Evolutionary conservation across 129 eudicot genomes (phyloP).

Genomic region (Pulicaria dysenterica): DNA sequence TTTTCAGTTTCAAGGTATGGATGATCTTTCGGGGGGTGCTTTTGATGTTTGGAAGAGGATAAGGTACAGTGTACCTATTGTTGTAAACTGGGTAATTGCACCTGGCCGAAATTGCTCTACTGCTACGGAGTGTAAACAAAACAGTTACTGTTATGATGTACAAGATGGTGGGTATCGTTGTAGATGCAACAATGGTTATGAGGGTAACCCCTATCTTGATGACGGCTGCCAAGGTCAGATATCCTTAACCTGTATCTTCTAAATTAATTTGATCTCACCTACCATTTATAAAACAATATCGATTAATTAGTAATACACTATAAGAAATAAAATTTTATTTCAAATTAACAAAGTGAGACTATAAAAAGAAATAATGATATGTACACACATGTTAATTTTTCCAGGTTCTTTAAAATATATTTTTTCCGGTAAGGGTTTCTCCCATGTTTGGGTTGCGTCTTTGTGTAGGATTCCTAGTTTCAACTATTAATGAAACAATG

Average conservation of each 20-base stretch:
- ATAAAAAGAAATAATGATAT: no score
- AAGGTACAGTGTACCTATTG: conserved; percentile 21
- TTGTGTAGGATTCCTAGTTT: no score
- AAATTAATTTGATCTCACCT: background rate
- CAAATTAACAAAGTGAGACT: no score
- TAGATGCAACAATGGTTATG: conserved; percentile 34
- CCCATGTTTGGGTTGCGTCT: no score
- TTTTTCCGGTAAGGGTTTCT: no score
- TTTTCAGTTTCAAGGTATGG: conserved; percentile 24
- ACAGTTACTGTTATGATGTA: conserved; percentile 31
- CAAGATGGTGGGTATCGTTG: conserved; percentile 35
- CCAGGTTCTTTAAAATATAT: no score
- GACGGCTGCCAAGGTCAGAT: conserved; percentile 43
- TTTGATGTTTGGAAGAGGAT: background rate
- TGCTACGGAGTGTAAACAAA: conserved; percentile 28
- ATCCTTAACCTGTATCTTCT: no score
- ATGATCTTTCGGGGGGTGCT: conserved; percentile 23
- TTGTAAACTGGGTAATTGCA: conserved; percentile 44
- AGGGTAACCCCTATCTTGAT: conserved; percentile 46
- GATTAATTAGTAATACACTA: no score
- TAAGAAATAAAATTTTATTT: no score
- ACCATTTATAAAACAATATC: background rate
- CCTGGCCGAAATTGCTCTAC: conserved; percentile 12
- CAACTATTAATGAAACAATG: no score
- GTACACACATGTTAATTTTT: no score